Conservation (phyloP, 371 early-diverging fungal genomes). For the Dichotomocladium elegans region DNA sequence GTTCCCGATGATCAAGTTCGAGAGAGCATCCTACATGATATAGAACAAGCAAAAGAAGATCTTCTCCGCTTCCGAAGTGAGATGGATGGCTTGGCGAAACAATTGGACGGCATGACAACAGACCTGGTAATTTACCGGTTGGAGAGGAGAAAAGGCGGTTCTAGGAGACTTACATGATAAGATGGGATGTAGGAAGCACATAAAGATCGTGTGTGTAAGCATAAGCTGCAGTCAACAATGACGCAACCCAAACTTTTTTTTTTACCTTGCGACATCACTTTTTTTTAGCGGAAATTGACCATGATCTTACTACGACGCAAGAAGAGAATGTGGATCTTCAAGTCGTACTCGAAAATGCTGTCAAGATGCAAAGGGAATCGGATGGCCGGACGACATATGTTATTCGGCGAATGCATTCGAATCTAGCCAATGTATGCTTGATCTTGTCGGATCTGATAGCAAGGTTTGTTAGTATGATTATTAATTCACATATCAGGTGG, state of each 20-base stretch:
- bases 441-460: too few relatives aligned
- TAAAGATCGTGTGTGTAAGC: slow-evolving; percentile 34
- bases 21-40: slow-evolving; percentile 18
- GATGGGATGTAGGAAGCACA: slow-evolving; percentile 23
- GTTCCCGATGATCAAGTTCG: slow-evolving; percentile 8
- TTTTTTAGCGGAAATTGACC: slow-evolving; percentile 34
- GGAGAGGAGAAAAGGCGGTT: too few relatives aligned
- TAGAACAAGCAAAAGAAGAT: slow-evolving; percentile 48
- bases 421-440: slow-evolving; percentile 52
- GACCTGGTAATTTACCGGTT: slow-evolving; percentile 58
- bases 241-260: neutral
- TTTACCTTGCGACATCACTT: too few relatives aligned
- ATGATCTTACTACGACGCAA: slow-evolving; percentile 53
- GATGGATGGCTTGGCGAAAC: slow-evolving; percentile 48
- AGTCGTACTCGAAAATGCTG: slow-evolving; percentile 51
- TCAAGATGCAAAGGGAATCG: slow-evolving; percentile 52
- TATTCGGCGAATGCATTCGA: slow-evolving; percentile 52
- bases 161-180: neutral
- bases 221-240: neutral
- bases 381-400: slow-evolving; percentile 50
- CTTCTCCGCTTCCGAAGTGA: slow-evolving; percentile 50
- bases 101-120: slow-evolving; percentile 54
- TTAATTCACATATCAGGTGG: slow-evolving; percentile 19
- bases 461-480: too few relatives aligned
- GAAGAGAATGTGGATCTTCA: slow-evolving; percentile 64